Conservation (phyloP, 2,329 filamentous ascomycete genomes). For the Arthrobotrys pseudoclavata region DNA sequence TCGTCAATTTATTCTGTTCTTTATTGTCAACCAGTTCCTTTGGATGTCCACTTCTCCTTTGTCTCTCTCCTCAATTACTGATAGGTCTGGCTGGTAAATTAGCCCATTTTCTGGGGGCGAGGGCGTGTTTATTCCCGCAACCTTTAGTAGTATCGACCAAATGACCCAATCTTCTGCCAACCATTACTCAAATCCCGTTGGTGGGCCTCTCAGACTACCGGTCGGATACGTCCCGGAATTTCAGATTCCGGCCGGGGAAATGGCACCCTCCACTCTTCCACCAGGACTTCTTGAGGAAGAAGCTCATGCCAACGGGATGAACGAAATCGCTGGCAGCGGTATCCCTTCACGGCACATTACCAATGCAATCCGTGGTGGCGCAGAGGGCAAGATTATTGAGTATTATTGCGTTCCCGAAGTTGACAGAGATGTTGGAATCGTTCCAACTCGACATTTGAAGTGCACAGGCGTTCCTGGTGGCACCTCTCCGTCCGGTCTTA, state of each 20-base stretch:
- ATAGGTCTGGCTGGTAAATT: background rate
- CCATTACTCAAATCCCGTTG: background rate
- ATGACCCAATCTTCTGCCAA: background rate
- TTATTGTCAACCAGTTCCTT: background rate
- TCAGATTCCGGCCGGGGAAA: background rate
- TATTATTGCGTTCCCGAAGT: slow-evolving; percentile 45
- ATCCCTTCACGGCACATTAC: background rate
- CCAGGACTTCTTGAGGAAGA: background rate
- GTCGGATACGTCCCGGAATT: background rate
- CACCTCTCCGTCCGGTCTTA: slow-evolving; percentile 14
- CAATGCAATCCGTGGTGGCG: slow-evolving; percentile 11
- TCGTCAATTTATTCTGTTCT: background rate
- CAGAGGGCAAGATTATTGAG: slow-evolving; percentile 7
- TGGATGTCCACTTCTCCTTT: background rate
- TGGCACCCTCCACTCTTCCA: background rate
- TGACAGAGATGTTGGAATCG: slow-evolving; percentile 1
- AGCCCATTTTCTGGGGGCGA: slow-evolving; percentile 39
- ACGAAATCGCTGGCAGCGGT: background rate
- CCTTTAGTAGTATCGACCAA: background rate
- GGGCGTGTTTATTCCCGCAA: slow-evolving; percentile 23
- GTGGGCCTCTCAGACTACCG: background rate
- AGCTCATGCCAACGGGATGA: background rate
- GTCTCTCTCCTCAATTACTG: background rate
- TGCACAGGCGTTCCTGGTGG: slow-evolving; percentile 15
- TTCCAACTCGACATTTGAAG: slow-evolving; percentile 43